Conservation (phyloP, 2,329 filamentous ascomycete species). For the Alternaria postmessia region DNA sequence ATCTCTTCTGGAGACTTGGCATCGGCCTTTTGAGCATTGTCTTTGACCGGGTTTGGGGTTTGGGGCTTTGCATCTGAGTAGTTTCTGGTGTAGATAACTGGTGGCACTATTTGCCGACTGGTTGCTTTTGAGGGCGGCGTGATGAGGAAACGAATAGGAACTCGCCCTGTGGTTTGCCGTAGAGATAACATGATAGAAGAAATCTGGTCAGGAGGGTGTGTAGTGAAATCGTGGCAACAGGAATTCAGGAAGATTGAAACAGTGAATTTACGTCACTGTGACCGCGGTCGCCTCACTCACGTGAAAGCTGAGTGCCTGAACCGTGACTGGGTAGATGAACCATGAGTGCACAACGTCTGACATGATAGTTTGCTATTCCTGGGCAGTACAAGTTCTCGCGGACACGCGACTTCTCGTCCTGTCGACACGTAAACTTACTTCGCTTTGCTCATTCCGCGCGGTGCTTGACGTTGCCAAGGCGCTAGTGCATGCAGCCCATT, state of each 20-base stretch:
- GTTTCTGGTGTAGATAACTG: neutral
- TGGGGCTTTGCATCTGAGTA: slow-evolving; percentile 13
- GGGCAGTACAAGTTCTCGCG: neutral
- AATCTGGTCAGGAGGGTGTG: neutral
- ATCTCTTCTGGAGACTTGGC: slow-evolving; percentile 21
- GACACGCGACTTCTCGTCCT: neutral
- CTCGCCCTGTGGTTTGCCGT: neutral
- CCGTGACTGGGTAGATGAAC: neutral
- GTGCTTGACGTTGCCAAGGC: slow-evolving; percentile 26
- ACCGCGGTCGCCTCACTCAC: slow-evolving; percentile 15
- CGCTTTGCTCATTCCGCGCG: slow-evolving; percentile 1
- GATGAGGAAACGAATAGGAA: neutral
- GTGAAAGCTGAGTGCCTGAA: neutral
- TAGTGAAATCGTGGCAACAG: neutral
- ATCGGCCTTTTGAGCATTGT: slow-evolving; percentile 18
- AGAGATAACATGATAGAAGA: neutral
- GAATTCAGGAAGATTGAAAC: neutral
- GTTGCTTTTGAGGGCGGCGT: neutral
- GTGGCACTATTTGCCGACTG: neutral
- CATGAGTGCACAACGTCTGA: neutral
- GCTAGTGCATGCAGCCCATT: slow-evolving; percentile 28
- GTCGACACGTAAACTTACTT: neutral
- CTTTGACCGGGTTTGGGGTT: neutral
- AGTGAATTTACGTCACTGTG: slow-evolving; percentile 35
- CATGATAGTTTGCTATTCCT: neutral